Evolutionary conservation across 257 asterid species (phyloP), one percentile per base, ranked within the genome.

Genomic region (Voacanga thouarsii): DNA sequence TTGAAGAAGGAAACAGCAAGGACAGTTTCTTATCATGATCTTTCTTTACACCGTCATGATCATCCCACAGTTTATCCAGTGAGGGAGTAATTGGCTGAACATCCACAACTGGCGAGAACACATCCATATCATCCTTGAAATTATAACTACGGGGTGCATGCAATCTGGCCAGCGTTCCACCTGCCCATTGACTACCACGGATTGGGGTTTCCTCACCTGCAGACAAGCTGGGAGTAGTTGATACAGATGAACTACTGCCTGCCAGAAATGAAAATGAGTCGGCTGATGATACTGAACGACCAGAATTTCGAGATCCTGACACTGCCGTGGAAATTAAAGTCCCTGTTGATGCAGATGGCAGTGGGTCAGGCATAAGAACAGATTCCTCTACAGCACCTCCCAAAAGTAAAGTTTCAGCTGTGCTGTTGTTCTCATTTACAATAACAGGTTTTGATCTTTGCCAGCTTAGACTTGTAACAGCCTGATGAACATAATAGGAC

Each of bases 71-170:
- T 81, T 87, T 93, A 78, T 95, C 93, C 78, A 93, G 87, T 78
- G 97, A 90, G 77, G 97, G 98, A 67, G 99, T 93, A 65, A 90
- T 85, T 76, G 98, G 96, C 87, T 93, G 98, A 80, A 96, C 94
- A 82, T 96, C 97, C 78, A 90, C 91, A n/a, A 96, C 90, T 53
- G 99, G 98, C 76, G 99, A 96, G 82, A 96, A 96, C 74, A 96
- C 92, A 81, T 96, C 97, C 98, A 96, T 93, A 82, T 96, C 99
- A 90, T 96, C 98, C 90, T 93, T 93, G 85, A 91, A 83, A 88
- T 92, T 90, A 82, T 83, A 92, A 85, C 82, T 82, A 81, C 94
- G 90, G 79, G 96, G 90, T 72, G 99, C 92, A 57, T 90, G 92
- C 83, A 96, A 84, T 83, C 97, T 92, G 74, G 87, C 43, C 82